Evolutionary conservation across 2,329 filamentous ascomycete genomes (phyloP), one percentile per base, ranked within the genome.

Genomic region (Chaetomiaceae sp.): DNA sequence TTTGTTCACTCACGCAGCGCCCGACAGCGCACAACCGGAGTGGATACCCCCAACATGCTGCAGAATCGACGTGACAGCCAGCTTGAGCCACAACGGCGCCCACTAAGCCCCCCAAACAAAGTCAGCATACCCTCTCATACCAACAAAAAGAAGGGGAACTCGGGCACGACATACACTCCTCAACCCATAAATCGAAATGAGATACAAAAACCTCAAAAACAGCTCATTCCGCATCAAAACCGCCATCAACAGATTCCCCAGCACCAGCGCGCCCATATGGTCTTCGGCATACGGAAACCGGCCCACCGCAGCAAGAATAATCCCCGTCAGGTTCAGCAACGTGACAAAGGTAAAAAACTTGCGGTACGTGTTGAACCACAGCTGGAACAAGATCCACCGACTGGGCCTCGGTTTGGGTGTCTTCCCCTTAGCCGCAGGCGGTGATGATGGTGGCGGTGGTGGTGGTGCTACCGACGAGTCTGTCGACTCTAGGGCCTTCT

Each of bases 21-120:
- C 69, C 2, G 70, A 73, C 4, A 73, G 61, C 3, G 70, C 71
- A 52, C 69, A 72, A 22, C 71, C 71, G 0, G 69, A 72, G 58
- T 73, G 71, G 31, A 72, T 72, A 17, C 70, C 71, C 27, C 71
- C 71, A n/a, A 73, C 70, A 37, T 73, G 71, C 57, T 72, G 71
- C 39, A 73, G 54, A 47, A 68, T 59, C 4, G 70, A 72, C 9
- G 68, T 70, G 3, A 64, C 68, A 8, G 59, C 68, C 4, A 70
- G 42, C 58, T 71, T 73, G 59, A 73, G 40, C 14, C 60, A 53
- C 6, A 69, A 0, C 1, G 71, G 71, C 6, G 71, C 70, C 71
- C 71, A 73, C 70, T 72, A 48, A 42, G 3, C 8, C 27, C 8
- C 27, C n/a, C n/a, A n/a, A n/a, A n/a, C n/a, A n/a, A n/a, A 31